These are phyloP conservation scores for Coniochaeta sp. DNA, from an alignment of 2,329 filamentous ascomycete species.

Conservation along the genomic window DNA sequence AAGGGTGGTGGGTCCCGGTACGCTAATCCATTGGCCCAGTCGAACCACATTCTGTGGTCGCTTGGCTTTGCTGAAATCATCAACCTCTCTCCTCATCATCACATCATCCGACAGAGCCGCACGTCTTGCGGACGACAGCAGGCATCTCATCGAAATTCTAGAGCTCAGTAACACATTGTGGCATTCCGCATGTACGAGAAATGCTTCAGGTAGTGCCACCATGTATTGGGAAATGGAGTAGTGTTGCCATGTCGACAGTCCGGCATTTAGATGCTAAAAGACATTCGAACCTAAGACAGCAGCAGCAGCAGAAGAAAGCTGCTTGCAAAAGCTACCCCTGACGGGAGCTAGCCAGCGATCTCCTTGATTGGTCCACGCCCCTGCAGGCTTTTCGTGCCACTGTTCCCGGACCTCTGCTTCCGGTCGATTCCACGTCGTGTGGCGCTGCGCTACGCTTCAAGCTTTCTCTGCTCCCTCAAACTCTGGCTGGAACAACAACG, in stretches of 20 bases:
- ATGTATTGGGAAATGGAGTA: background rate
- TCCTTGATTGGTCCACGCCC: background rate
- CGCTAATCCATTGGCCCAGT: background rate
- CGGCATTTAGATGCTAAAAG: background rate
- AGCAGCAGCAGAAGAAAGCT: no score
- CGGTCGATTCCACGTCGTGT: background rate
- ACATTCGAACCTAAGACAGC: no score
- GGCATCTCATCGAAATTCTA: background rate
- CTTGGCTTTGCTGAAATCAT: background rate
- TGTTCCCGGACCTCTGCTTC: background rate
- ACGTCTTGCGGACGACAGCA: background rate
- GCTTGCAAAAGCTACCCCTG: background rate
- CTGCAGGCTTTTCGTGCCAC: background rate
- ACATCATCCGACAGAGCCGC: background rate
- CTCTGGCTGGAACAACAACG: no score
- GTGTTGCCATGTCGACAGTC: background rate
- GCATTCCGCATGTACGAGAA: background rate
- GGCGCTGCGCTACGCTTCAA: background rate
- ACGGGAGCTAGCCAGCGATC: background rate
- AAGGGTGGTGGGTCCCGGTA: background rate
- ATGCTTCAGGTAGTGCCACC: background rate
- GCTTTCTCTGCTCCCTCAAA: no score
- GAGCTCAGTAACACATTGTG: background rate
- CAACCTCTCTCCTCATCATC: background rate
- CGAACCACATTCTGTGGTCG: background rate